Percentiles rank a stretch among this genome's conserved stretches.
Conservation (phyloP, 1,139 yeast species). For the Lodderomyces jiufengensis region DNA sequence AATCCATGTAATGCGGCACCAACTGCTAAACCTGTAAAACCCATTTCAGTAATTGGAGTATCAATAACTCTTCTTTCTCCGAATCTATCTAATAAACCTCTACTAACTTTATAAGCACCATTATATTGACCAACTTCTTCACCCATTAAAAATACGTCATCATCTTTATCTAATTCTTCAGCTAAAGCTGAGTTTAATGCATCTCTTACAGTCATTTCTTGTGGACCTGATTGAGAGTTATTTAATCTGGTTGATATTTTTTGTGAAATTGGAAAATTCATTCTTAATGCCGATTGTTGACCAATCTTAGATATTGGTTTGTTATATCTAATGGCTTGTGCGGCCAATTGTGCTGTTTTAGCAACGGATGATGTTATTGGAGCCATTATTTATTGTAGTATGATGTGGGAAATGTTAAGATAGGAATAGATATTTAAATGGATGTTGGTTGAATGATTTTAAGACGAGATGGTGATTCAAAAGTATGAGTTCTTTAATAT, state of each 20-base stretch:
- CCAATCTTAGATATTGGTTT: conserved; percentile 26
- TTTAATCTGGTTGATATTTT: conserved; percentile 31
- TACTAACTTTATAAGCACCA: conserved; percentile 97
- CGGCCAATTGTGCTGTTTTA: conserved; percentile 47
- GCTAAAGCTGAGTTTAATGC: conserved; percentile 94
- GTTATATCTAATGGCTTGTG: conserved; percentile 31
- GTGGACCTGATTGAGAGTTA: conserved; percentile 50
- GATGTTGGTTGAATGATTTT: too few relatives aligned
- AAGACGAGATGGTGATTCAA: too few relatives aligned
- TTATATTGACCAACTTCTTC: conserved; percentile 99
- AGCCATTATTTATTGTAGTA: conserved; percentile 12
- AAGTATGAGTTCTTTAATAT: too few relatives aligned
- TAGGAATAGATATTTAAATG: conserved; percentile 1
- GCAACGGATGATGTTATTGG: conserved; percentile 30
- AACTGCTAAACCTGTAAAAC: conserved; percentile 95
- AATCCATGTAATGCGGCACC: conserved; percentile 98
- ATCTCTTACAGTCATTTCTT: conserved; percentile 90
- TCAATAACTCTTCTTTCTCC: conserved; percentile 96
- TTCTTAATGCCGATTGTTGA: conserved; percentile 37
- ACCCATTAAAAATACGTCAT: conserved; percentile 91
- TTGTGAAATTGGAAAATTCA: conserved; percentile 18
- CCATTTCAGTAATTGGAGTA: conserved; percentile 99
- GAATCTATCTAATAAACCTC: conserved; percentile 92
- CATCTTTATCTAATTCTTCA: conserved; percentile 96
- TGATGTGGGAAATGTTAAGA: not conserved